Percentiles rank a stretch among this genome's conserved stretches.
Evolutionary conservation across 192 early-diverging fungal genomes (phyloP).

Genomic region (Coemansia javaensis): DNA sequence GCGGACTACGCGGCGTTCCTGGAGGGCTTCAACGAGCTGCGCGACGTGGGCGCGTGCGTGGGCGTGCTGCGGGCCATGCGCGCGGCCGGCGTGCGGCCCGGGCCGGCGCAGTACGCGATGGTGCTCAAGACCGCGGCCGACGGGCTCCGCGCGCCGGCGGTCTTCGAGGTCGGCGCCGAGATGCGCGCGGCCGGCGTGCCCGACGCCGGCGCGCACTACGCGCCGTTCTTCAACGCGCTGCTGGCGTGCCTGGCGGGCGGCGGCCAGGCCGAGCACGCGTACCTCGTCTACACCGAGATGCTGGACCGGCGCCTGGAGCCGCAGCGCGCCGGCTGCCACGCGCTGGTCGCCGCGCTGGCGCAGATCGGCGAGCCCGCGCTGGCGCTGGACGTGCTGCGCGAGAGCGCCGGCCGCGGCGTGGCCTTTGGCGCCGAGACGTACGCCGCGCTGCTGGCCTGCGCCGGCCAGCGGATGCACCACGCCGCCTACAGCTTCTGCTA

Average conservation of each 20-base stretch:
- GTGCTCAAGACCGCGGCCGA: slow-evolving; percentile 12
- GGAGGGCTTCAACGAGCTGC: slow-evolving; percentile 18
- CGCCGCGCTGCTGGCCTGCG: slow-evolving; percentile 9
- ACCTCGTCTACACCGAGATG: slow-evolving; percentile 22
- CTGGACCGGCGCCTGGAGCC: neutral
- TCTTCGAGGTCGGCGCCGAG: slow-evolving; percentile 22
- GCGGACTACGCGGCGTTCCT: slow-evolving; percentile 23
- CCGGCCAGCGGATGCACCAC: slow-evolving; percentile 14
- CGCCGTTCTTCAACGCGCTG: slow-evolving; percentile 15
- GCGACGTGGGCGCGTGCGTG: slow-evolving; percentile 3
- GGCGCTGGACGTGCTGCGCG: slow-evolving; percentile 16
- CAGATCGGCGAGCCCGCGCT: slow-evolving; percentile 13
- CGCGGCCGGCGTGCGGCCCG: neutral
- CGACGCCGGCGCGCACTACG: slow-evolving; percentile 3
- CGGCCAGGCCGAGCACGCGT: slow-evolving; percentile 23
- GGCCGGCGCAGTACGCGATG: slow-evolving; percentile 18
- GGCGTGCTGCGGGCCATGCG: slow-evolving; percentile 32
- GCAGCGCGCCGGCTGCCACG: neutral
- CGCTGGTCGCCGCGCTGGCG: slow-evolving; percentile 13
- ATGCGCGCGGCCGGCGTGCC: slow-evolving; percentile 20
- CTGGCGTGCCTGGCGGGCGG: slow-evolving; percentile 5
- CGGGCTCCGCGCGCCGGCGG: neutral
- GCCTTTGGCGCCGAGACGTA: slow-evolving; percentile 7
- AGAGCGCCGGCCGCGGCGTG: neutral
- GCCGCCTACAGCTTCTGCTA: slow-evolving; percentile 14